Conservation (phyloP, 129 eudicot genomes). For the Flaveria linearis region DNA sequence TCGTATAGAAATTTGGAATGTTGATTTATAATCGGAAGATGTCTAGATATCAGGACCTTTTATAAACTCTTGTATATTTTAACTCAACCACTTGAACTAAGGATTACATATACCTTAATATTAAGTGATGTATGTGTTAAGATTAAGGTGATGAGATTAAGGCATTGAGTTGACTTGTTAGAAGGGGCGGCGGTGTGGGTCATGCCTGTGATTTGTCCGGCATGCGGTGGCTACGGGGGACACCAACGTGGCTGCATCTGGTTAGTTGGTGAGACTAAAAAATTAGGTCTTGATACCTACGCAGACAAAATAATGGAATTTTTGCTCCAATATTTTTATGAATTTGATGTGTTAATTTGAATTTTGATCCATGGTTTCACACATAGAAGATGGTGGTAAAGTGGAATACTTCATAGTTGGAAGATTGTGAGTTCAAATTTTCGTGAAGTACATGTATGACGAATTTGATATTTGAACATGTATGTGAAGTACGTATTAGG, state of each 20-base stretch:
- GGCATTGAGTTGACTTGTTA: constrained; percentile 9
- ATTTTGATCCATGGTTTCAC: constrained; percentile 2
- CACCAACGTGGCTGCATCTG: constrained; percentile 35
- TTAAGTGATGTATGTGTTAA: too few relatives aligned
- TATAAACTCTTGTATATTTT: too few relatives aligned
- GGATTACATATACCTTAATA: too few relatives aligned
- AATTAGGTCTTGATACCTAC: constrained; percentile 5
- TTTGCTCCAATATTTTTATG: neutral
- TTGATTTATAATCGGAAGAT: too few relatives aligned
- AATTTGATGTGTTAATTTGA: neutral
- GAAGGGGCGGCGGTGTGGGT: constrained; percentile 32
- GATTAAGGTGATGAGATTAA: neutral
- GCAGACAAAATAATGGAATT: constrained; percentile 26
- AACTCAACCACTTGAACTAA: too few relatives aligned
- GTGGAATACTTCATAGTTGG: too few relatives aligned
- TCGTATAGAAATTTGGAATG: too few relatives aligned
- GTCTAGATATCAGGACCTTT: too few relatives aligned
- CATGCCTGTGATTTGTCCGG: constrained; percentile 38
- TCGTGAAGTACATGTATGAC: too few relatives aligned
- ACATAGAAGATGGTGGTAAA: neutral
- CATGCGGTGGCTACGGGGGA: constrained; percentile 39
- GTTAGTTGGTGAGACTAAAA: constrained; percentile 15
- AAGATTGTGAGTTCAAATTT: too few relatives aligned
- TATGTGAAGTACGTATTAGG: too few relatives aligned
- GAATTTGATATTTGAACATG: too few relatives aligned